These are phyloP conservation scores for Colletotrichum scovillei DNA, from an alignment of 2,329 filamentous ascomycete species.

Conservation along the genomic window DNA sequence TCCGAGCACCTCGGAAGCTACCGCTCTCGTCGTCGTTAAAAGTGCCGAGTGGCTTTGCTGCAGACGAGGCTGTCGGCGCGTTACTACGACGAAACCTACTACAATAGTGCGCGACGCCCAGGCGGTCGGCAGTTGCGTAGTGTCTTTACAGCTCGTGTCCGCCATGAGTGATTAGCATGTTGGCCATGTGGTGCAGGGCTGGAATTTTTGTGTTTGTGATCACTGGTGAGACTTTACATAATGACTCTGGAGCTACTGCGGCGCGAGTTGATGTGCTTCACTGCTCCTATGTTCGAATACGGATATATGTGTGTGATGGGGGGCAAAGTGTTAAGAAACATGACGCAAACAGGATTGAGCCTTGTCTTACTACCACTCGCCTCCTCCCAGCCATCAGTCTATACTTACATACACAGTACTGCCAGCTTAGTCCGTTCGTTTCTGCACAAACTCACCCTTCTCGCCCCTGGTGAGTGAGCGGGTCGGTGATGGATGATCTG, in stretches of 20 bases:
- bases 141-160: slow-evolving; percentile 24
- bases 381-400: neutral
- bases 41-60: neutral
- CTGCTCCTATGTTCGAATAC: neutral
- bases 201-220: slow-evolving; percentile 1
- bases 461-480: neutral
- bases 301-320: neutral
- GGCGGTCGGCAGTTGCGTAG: slow-evolving; percentile 27
- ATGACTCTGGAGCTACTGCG: neutral
- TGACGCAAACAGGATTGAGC: slow-evolving; percentile 1
- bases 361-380: neutral
- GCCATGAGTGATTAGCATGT: slow-evolving; percentile 32
- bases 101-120: slow-evolving; percentile 3
- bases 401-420: neutral
- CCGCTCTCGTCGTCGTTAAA: neutral
- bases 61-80: neutral
- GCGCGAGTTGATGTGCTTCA: neutral
- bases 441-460: neutral
- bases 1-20: neutral
- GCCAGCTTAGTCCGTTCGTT: neutral
- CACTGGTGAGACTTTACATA: slow-evolving; percentile 6
- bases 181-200: slow-evolving; percentile 28
- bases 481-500: slow-evolving; percentile 25
- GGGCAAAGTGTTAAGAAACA: neutral
- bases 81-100: slow-evolving; percentile 25